phyloP scores from a whole-genome alignment of 352 stramenopile species.

The Pythium phragmitis region DNA sequence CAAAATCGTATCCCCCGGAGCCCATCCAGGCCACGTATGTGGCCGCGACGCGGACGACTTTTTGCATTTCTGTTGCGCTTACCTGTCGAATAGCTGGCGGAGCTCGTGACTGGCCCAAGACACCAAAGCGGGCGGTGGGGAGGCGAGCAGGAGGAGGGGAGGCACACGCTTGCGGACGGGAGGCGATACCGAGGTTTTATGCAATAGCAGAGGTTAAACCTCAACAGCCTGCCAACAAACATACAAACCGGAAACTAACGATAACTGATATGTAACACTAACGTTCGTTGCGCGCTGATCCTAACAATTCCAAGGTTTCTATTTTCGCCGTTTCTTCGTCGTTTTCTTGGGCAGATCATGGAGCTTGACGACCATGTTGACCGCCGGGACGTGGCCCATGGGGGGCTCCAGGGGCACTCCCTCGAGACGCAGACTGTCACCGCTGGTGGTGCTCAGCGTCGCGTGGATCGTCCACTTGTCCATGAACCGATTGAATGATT shows the following conservation, averaged over 20 bases:
- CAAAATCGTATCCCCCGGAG: not conserved
- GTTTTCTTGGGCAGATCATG: constrained; percentile 24
- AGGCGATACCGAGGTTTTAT: constrained; percentile 16
- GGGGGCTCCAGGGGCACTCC: constrained; percentile 20
- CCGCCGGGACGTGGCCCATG: not conserved
- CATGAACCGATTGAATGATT: constrained; percentile 67
- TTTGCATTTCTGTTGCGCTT: constrained; percentile 12
- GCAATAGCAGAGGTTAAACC: constrained; percentile 8
- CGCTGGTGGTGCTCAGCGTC: constrained; percentile 13
- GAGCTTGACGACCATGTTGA: constrained; percentile 51
- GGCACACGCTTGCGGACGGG: constrained; percentile 9
- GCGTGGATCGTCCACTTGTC: constrained; percentile 61
- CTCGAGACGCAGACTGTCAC: constrained; percentile 36
- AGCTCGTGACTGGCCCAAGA: constrained; percentile 27
- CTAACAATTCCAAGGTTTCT: constrained; percentile 15
- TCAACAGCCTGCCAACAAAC: not conserved
- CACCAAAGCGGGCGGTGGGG: constrained; percentile 13
- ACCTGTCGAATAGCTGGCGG: constrained; percentile 28
- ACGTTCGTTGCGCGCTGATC: not conserved
- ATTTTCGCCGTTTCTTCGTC: not conserved
- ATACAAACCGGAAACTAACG: not conserved
- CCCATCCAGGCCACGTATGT: not conserved
- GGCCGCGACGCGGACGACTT: not conserved
- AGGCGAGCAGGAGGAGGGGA: constrained; percentile 15
- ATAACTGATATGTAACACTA: not conserved